A percentile compares a stretch with the other conserved stretches of the same genome.
phyloP scores from a whole-genome alignment of 2,329 filamentous ascomycete genomes.

The Fusarium sp. region DNA sequence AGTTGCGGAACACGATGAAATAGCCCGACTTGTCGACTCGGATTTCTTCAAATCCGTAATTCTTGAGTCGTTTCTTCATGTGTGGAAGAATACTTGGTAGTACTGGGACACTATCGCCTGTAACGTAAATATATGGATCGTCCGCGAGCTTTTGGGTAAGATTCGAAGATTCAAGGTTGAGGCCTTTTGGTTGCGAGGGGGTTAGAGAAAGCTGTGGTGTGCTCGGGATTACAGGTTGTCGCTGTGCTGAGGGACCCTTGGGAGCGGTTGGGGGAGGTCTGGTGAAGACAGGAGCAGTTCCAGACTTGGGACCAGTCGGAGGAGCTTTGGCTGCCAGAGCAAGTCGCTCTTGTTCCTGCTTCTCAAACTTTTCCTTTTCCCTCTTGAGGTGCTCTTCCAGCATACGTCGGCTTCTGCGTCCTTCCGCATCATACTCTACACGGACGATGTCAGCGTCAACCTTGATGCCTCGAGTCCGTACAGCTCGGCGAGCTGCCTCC shows the following conservation, averaged over 20 bases:
- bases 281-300: conserved; percentile 41
- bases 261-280: conserved; percentile 82
- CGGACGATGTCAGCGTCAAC: conserved; percentile 81
- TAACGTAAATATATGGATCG: conserved; percentile 90
- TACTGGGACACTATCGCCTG: conserved; percentile 87
- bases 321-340: conserved; percentile 47
- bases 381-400: conserved; percentile 78
- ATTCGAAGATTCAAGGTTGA: conserved; percentile 70
- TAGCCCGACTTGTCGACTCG: conserved; percentile 87
- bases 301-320: conserved; percentile 51
- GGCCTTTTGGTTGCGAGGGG: conserved; percentile 34
- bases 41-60: conserved; percentile 82
- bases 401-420: conserved; percentile 80
- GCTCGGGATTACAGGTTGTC: conserved; percentile 46
- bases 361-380: conserved; percentile 71
- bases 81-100: conserved; percentile 87
- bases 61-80: conserved; percentile 87
- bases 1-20: conserved; percentile 89
- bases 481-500: conserved; percentile 82
- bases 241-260: conserved; percentile 77
- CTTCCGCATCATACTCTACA: conserved; percentile 90
- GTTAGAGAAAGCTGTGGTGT: conserved; percentile 47
- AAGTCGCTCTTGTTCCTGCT: conserved; percentile 56
- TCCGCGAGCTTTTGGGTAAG: conserved; percentile 76
- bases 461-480: conserved; percentile 78